Evolutionary conservation across 331 rosid genomes (phyloP).

Genomic region (Telfairia occidentalis): DNA sequence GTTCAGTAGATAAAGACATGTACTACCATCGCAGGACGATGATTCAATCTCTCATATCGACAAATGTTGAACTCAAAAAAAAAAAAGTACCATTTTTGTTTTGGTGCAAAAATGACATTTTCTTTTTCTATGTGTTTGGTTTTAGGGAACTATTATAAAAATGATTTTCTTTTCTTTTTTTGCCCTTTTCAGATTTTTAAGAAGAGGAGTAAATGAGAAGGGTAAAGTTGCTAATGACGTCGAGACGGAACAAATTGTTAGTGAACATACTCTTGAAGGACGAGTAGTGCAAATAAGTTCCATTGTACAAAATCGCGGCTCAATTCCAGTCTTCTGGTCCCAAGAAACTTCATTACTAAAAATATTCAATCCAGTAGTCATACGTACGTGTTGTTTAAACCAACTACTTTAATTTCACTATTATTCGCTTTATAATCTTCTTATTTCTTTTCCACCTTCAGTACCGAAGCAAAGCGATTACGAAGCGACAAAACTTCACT

Average conservation of each 20-base stretch:
- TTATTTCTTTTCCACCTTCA: slow-evolving; percentile 20
- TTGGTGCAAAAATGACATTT: too few relatives aligned
- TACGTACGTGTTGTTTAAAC: slow-evolving; percentile 31
- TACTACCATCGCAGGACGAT: too few relatives aligned
- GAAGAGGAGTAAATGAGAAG: slow-evolving; percentile 82
- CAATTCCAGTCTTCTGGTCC: slow-evolving; percentile 94
- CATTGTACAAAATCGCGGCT: slow-evolving; percentile 77
- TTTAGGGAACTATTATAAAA: background rate
- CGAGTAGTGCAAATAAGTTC: slow-evolving; percentile 68
- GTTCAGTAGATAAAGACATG: too few relatives aligned
- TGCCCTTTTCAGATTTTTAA: slow-evolving; percentile 55
- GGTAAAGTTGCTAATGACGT: slow-evolving; percentile 97
- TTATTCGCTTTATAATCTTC: slow-evolving; percentile 2
- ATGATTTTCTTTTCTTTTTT: background rate
- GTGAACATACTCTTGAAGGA: slow-evolving; percentile 41
- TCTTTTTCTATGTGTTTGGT: background rate
- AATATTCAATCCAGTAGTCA: slow-evolving; percentile 64
- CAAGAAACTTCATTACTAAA: slow-evolving; percentile 79
- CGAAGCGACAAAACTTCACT: slow-evolving; percentile 83
- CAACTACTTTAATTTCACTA: background rate
- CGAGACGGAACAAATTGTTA: slow-evolving; percentile 87
- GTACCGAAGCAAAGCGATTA: slow-evolving; percentile 63
- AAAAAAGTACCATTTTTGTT: too few relatives aligned
- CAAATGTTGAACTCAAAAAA: too few relatives aligned
- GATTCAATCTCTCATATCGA: too few relatives aligned